Evolutionary conservation across 768 basidiomycete species (phyloP).

Genomic region (Lactarius sp.): DNA sequence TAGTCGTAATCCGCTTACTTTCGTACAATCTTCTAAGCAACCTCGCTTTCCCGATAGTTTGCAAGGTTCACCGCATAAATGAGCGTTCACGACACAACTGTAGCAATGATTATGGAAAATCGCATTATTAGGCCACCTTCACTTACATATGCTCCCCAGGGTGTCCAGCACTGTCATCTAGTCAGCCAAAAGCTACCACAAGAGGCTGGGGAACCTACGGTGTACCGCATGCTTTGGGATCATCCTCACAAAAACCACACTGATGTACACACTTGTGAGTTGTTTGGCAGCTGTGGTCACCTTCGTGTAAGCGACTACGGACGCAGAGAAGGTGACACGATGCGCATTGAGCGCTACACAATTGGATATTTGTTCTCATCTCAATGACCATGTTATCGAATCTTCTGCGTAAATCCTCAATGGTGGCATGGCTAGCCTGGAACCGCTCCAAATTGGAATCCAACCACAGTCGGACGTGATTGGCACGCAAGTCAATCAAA

Average conservation of each 20-base stretch:
- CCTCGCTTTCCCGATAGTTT: constrained; percentile 43
- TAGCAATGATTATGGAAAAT: not conserved
- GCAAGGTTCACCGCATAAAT: constrained; percentile 54
- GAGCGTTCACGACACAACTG: constrained; percentile 44
- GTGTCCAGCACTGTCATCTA: constrained; percentile 47
- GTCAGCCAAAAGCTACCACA: not conserved
- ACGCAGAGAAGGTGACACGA: constrained; percentile 49
- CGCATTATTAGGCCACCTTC: not conserved
- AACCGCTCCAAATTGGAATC: constrained; percentile 46
- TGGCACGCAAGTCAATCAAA: constrained; percentile 40
- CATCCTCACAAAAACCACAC: constrained; percentile 42
- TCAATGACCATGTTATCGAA: constrained; percentile 43
- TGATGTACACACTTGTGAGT: constrained; percentile 41
- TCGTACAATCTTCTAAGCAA: constrained; percentile 48
- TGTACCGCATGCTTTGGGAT: constrained; percentile 40
- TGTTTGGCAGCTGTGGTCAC: constrained; percentile 47
- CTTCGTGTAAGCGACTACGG: constrained; percentile 41
- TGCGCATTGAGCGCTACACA: constrained; percentile 47
- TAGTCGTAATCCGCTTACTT: constrained; percentile 34
- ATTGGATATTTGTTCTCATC: constrained; percentile 41
- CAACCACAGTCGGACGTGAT: constrained; percentile 50
- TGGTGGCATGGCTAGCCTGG: constrained; percentile 38
- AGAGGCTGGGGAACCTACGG: constrained; percentile 35
- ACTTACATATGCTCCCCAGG: constrained; percentile 50
- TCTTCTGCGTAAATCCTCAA: constrained; percentile 42